Evolutionary conservation across 2,329 filamentous ascomycete genomes (phyloP).

Genomic region (Hymenoscyphus salicellus): DNA sequence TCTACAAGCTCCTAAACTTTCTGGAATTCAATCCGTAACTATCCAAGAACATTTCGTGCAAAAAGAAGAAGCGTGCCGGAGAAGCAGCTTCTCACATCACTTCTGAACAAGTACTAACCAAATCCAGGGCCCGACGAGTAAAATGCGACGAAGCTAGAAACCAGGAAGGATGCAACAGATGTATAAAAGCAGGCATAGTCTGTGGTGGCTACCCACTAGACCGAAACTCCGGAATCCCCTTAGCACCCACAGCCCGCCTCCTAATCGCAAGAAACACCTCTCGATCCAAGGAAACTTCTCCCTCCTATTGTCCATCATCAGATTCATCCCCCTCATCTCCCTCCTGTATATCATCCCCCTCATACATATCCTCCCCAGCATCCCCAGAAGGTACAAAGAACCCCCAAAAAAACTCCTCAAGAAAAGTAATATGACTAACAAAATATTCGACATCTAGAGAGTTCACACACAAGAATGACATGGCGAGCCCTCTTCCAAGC

Average conservation of each 20-base stretch:
- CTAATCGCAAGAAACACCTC: not conserved
- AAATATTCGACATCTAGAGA: not conserved
- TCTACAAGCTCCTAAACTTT: too few species aligned
- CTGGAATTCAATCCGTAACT: too few species aligned
- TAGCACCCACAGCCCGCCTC: not conserved
- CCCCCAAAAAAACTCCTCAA: not conserved
- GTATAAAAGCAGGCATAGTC: conserved; percentile 1
- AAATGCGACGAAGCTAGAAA: conserved; percentile 5
- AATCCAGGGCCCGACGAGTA: not conserved
- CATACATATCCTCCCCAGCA: not conserved
- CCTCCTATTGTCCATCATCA: not conserved
- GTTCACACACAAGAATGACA: not conserved
- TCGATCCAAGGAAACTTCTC: not conserved
- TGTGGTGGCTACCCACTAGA: conserved; percentile 3
- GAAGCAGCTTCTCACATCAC: too few species aligned
- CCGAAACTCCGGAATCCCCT: not conserved
- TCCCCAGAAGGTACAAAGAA: not conserved
- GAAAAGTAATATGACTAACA: not conserved
- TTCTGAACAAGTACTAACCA: too few species aligned
- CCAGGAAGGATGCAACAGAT: not conserved
- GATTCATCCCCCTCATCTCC: not conserved
- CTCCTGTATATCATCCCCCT: not conserved
- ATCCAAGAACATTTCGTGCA: too few species aligned
- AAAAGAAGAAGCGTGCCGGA: too few species aligned
- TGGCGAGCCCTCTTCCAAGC: not conserved